Base-by-base conservation (phyloP, 2,329 filamentous ascomycete genomes). In the Curvularia lunata region DNA sequence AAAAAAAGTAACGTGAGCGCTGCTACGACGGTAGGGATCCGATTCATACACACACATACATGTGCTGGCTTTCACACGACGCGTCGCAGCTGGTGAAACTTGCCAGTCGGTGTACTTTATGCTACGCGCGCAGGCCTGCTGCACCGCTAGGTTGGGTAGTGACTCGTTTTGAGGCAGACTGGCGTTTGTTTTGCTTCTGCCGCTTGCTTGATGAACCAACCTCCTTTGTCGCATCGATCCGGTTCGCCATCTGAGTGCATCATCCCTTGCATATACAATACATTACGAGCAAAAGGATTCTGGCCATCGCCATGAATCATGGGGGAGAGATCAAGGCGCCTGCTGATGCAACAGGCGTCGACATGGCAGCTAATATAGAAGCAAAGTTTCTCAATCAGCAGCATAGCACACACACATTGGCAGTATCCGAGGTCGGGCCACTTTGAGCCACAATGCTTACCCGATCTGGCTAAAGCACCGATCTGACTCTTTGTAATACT, bases 401-500 rank as follows among this genome's bases (percentile, higher is more conserved):
- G 42, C 48, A 56, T 27, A 30, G 30, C 19, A 23, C 40, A 5
- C 42, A 45, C 25, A 46, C 43, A 28, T 28, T 18, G 43, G 28
- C 54, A 40, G 55, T 54, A 63, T 56, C 68, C 67, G 67, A 69
- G 63, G 60, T 65, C 62, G 65, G 66, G 54, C 65, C 62, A 61
- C 46, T 43, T 58, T 46, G 45, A 48, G 63, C 10, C 63, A 63
- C 61, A 54, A 58, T 64, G 65, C 66, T 68, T 70, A 64, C 69
- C 56, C 38, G 43, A 63, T 68, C 27, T 50, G 63, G 67, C 66
- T 68, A 69, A 64, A 69, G 52, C 56, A 62, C 64, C 68, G 62
- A 54, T 56, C 56, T 58, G 61, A 56, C 52, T 58, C 62, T 58
- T 58, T 66, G 62, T 64, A 64, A 60, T 61, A 65, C 60, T 66